Base-by-base conservation (phyloP, 176 grass and related monocot species). In the Carex littledalei region DNA sequence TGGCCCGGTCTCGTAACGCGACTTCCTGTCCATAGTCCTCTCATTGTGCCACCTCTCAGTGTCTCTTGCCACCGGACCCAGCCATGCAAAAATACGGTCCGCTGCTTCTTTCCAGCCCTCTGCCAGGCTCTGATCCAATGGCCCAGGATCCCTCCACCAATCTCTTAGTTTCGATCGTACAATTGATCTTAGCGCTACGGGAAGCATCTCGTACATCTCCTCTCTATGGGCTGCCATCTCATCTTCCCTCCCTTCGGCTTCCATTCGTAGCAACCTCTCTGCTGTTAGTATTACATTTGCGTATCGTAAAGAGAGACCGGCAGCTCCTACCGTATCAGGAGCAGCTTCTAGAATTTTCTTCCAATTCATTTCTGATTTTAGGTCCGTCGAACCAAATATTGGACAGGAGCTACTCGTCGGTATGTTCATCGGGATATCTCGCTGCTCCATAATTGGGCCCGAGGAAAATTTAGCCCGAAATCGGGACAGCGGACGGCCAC, bases 201-300 rank as follows among this genome's bases (percentile, higher is more conserved):
- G 96, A 4, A 99, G 90, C 96, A 95, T 94, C 83, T 95, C 87
- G 80, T 99, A 99, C 86, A 95, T 84, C 71, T 99, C 93, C 43
- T 88, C 88, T 34, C 96, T 88, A 72, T 87, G 88, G 66, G 87
- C 93, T 0, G 83, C 84, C 37, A 82, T 84, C 35, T 89, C 88
- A 65, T 93, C 91, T 35, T 93, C 91, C 56, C 86, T 76, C 29
- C 85, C 91, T 47, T 85, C 90, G 1, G 70, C 91, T 52, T 91
- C 93, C 85, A 89, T 92, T 80, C 62, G 85, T 65, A 95, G 87
- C 87, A 95, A 80, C 71, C 85, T 85, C 88, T 95, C 88, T 53
- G 96, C 96, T 1, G 87, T 86, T 68, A 80, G 52, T 83, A 99
- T 91, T 66, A 94, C 89, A 70, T 80, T 94, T 60, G 90, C 93